A percentile compares a stretch with the other conserved stretches of the same genome.
phyloP scores from a whole-genome alignment of 1,284 basidiomycete species.

The Sphaerobolus stellatus region DNA sequence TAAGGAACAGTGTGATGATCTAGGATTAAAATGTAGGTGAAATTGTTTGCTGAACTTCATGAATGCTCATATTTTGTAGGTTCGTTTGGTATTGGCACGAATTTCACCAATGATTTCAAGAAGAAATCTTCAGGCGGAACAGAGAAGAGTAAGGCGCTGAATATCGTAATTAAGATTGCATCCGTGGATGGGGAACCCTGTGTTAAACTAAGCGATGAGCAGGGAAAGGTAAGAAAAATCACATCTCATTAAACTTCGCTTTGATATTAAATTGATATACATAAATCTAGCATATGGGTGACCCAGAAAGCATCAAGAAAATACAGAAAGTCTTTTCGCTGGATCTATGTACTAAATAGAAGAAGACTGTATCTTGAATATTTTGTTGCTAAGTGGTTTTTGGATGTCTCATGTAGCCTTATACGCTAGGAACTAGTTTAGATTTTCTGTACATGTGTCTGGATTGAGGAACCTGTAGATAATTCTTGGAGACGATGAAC shows the following conservation, averaged over 20 bases:
- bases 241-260: background rate
- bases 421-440: too few species aligned
- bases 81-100: conserved; percentile 90
- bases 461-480: too few species aligned
- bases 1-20: conserved; percentile 67
- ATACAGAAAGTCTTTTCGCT: conserved; percentile 45
- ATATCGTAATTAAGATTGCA: conserved; percentile 91
- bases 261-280: conserved; percentile 23
- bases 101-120: conserved; percentile 84
- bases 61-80: conserved; percentile 35
- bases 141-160: conserved; percentile 76
- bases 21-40: conserved; percentile 69
- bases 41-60: conserved; percentile 3
- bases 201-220: conserved; percentile 91
- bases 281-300: conserved; percentile 47
- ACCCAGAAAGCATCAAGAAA: conserved; percentile 38
- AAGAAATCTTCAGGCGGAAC: conserved; percentile 52
- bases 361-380: too few species aligned
- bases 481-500: too few species aligned
- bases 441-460: too few species aligned
- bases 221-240: conserved; percentile 65
- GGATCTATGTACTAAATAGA: too few species aligned
- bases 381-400: too few species aligned
- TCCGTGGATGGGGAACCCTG: conserved; percentile 73
- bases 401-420: too few species aligned